Conservation (phyloP, 75 land plant genomes). For the Pseudotsuga menziesii region DNA sequence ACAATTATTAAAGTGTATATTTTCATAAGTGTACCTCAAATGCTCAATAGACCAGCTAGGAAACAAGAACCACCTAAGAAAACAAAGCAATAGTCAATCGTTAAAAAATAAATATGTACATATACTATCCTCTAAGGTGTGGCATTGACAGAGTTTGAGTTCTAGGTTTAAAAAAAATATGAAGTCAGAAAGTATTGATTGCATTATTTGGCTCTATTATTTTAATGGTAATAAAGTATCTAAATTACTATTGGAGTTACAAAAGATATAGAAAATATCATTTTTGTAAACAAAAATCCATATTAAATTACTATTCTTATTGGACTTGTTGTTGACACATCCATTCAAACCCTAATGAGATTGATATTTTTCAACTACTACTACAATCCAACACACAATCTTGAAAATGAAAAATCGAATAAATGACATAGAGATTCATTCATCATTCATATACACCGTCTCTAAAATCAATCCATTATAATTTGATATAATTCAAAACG, state of each 20-base stretch:
- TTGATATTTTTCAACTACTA: not conserved
- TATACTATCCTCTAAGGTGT: not conserved
- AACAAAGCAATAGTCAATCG: not conserved
- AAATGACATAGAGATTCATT: no score
- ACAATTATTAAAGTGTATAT: not conserved
- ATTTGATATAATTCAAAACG: not conserved
- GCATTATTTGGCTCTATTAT: not conserved
- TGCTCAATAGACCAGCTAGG: slow-evolving; percentile 78
- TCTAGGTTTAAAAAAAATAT: not conserved
- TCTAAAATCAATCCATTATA: not conserved
- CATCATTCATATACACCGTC: not conserved
- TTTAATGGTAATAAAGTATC: not conserved
- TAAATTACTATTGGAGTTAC: not conserved
- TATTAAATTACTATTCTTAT: not conserved
- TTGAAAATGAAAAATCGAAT: no score
- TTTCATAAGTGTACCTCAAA: slow-evolving; percentile 61
- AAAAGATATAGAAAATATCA: not conserved
- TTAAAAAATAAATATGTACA: not conserved
- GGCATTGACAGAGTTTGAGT: not conserved
- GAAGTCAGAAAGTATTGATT: not conserved
- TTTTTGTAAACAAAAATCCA: not conserved
- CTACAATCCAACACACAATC: no score
- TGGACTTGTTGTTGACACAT: not conserved
- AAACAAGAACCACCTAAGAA: slow-evolving; percentile 56
- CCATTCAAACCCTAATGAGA: not conserved